phyloP scores from a whole-genome alignment of 495 filamentous ascomycete species.

The Penicillium coprophilum region DNA sequence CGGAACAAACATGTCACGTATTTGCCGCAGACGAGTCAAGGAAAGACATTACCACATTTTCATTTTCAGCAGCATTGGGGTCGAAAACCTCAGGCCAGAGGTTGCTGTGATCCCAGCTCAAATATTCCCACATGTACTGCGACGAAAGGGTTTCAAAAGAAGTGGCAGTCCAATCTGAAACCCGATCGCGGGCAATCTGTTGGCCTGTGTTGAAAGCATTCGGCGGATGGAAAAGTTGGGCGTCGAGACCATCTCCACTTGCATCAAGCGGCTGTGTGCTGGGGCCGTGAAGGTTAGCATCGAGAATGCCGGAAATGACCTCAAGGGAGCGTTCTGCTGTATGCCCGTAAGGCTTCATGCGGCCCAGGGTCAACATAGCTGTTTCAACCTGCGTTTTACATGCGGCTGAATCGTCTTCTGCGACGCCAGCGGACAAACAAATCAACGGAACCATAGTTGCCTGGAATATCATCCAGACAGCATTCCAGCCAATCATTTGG shows the following conservation, averaged over 20 bases:
- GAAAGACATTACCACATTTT: slow-evolving; percentile 10
- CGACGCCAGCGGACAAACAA: slow-evolving; percentile 48
- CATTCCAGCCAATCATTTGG: slow-evolving; percentile 76
- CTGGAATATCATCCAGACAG: slow-evolving; percentile 74
- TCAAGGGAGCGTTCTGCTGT: slow-evolving; percentile 62
- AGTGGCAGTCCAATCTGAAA: slow-evolving; percentile 13
- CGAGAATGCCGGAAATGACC: slow-evolving; percentile 63
- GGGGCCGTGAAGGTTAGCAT: slow-evolving; percentile 37
- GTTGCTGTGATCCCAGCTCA: slow-evolving; percentile 27
- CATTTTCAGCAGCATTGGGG: neutral
- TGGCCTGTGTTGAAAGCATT: slow-evolving; percentile 5
- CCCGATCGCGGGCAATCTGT: slow-evolving; percentile 3
- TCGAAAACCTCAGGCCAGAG: slow-evolving; percentile 21
- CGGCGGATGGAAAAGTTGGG: neutral
- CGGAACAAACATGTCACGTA: neutral
- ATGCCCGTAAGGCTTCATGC: slow-evolving; percentile 62
- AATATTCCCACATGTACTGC: slow-evolving; percentile 35
- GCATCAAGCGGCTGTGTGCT: slow-evolving; percentile 10
- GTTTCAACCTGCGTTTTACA: slow-evolving; percentile 56
- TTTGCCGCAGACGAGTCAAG: neutral
- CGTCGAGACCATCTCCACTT: neutral
- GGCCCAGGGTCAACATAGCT: slow-evolving; percentile 61
- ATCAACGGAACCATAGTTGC: slow-evolving; percentile 72
- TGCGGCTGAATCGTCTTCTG: slow-evolving; percentile 44
- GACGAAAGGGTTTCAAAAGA: slow-evolving; percentile 19